Evolutionary conservation across 2,329 filamentous ascomycete genomes (phyloP), one percentile per base, ranked within the genome.

Genomic region (Nigrograna mackinnonii): DNA sequence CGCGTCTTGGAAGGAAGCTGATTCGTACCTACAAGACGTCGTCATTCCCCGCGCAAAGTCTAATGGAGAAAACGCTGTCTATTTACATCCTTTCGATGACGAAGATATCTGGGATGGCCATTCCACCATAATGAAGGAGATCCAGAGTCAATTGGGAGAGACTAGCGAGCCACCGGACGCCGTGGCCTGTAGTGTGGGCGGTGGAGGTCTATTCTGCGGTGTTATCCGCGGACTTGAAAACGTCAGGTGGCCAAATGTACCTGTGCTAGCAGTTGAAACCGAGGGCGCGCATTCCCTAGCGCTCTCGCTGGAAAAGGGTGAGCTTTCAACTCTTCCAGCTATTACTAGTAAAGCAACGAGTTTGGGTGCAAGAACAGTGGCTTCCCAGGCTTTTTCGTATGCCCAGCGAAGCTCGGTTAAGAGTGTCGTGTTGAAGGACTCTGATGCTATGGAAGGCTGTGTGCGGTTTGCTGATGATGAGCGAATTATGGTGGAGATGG

Each of bases 381-480:
- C 84, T 2, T 69, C 78, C 41, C 75, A 78, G 54, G 82, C 86
- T 0, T 89, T 85, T 68, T 77, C 82, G 51, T 81, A 78, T 2
- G 66, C 75, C 28, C 58, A 69, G 1, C 66, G 80, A 28, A 66
- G 80, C 17, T 69, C 71, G 24, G 78, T 86, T 14, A 73, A 74
- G 34, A 85, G 79, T 50, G 69, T 79, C 4, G 84, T 89, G 0
- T 73, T 92, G 17, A 77, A 73, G 4, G 88, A 94, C 57, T 82
- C 80, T 3, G 87, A 92, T 57, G 90, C 91, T 0, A 89, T 87
- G 19, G 79, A 84, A 64, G 89, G 84, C 5, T 87, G 85, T 41
- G 82, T 86, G 49, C 74, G 80, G 20, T 85, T 96, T 54, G 84
- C 88, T 9, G 86, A 96, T 49, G 89, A 95, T 47, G 87, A 91